These are phyloP conservation scores for Plectosphaerella plurivora DNA, from an alignment of 2,329 filamentous ascomycete genomes.

Conservation along the genomic window DNA sequence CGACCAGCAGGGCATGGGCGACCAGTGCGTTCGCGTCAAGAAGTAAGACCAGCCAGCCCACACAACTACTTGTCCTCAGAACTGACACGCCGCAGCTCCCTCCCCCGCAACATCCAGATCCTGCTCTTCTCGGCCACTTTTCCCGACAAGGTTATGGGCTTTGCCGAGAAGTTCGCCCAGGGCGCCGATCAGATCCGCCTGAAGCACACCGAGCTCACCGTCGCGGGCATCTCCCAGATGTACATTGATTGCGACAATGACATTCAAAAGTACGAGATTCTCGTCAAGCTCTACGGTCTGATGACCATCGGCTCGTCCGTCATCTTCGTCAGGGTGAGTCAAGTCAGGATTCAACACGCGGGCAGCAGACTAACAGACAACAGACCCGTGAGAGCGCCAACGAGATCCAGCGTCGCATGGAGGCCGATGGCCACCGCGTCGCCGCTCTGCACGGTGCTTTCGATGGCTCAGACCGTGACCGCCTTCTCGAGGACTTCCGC, in stretches of 20 bases:
- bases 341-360: neutral
- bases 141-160: slow-evolving; percentile 78
- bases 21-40: slow-evolving; percentile 91
- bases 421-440: slow-evolving; percentile 83
- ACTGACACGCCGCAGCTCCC: slow-evolving; percentile 44
- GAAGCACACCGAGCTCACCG: slow-evolving; percentile 85
- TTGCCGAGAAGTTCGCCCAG: slow-evolving; percentile 80
- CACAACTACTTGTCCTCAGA: slow-evolving; percentile 1
- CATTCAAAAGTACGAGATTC: slow-evolving; percentile 77
- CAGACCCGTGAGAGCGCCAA: slow-evolving; percentile 82
- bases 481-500: slow-evolving; percentile 82
- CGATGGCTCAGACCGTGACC: slow-evolving; percentile 78
- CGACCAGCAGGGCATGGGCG: slow-evolving; percentile 89
- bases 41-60: slow-evolving; percentile 42
- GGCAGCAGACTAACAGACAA: neutral
- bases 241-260: slow-evolving; percentile 89
- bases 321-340: slow-evolving; percentile 84
- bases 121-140: slow-evolving; percentile 95
- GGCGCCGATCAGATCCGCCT: slow-evolving; percentile 83
- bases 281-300: slow-evolving; percentile 90
- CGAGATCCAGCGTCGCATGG: slow-evolving; percentile 83
- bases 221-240: slow-evolving; percentile 96
- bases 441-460: slow-evolving; percentile 85
- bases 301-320: slow-evolving; percentile 97
- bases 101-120: slow-evolving; percentile 74